Evolutionary conservation across 2,329 filamentous ascomycete genomes (phyloP).

Genomic region (Neurospora sp.): DNA sequence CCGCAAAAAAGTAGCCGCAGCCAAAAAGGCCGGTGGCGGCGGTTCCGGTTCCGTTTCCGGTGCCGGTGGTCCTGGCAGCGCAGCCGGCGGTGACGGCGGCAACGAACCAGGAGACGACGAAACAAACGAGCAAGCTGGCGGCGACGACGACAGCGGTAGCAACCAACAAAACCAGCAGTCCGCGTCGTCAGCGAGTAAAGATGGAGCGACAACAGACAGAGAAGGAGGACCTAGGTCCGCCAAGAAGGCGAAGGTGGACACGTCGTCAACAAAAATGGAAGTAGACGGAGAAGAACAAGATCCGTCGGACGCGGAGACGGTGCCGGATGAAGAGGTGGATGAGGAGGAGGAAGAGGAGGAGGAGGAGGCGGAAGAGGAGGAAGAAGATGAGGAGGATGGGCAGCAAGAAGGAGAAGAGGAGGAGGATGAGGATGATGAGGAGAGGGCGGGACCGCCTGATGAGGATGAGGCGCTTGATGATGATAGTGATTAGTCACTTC

Average conservation of each 20-base stretch:
- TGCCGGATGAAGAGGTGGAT: conserved; percentile 20
- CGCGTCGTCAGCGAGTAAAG: too few relatives aligned
- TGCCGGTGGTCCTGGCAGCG: conserved; percentile 15
- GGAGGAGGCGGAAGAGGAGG: conserved; percentile 37
- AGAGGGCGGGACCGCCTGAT: conserved; percentile 31
- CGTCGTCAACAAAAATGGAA: conserved; percentile 35
- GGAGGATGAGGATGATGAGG: conserved; percentile 26
- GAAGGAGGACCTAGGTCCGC: conserved; percentile 18
- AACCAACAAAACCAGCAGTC: too few relatives aligned
- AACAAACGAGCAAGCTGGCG: too few relatives aligned
- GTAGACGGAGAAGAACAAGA: conserved; percentile 26
- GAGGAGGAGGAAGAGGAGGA: conserved; percentile 30
- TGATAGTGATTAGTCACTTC: conserved; percentile 40
- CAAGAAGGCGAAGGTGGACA: conserved; percentile 31
- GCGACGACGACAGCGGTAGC: too few relatives aligned
- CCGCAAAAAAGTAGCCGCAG: conserved; percentile 57
- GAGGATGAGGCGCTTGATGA: conserved; percentile 55
- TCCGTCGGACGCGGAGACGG: conserved; percentile 25
- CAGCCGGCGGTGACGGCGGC: conserved; percentile 12
- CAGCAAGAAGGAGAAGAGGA: conserved; percentile 35
- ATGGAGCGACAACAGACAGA: conserved; percentile 6
- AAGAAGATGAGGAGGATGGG: conserved; percentile 31
- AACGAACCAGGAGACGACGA: conserved; percentile 5
- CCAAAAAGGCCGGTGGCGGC: conserved; percentile 36
- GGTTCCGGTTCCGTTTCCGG: conserved; percentile 12